These are phyloP conservation scores for Kodamaea kakaduensis DNA, from an alignment of 805 yeast species.

Conservation along the genomic window DNA sequence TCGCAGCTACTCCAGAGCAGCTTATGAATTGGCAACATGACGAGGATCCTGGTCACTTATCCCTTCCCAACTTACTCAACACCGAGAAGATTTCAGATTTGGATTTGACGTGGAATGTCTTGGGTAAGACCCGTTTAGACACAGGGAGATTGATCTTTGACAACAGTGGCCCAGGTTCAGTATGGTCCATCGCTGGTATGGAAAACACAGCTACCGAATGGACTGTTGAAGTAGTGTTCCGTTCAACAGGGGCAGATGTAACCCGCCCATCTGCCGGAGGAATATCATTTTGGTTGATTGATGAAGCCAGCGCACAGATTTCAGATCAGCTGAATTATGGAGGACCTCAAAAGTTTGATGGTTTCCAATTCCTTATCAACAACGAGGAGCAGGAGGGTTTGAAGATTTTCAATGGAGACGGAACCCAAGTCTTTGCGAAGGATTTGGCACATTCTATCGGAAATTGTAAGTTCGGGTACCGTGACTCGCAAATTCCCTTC, in stretches of 20 bases:
- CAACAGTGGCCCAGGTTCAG: conserved; percentile 35
- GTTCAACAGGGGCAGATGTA: conserved; percentile 48
- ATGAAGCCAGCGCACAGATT: conserved; percentile 18
- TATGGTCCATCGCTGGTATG: conserved; percentile 38
- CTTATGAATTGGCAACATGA: conserved; percentile 5
- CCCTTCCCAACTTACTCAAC: conserved; percentile 35
- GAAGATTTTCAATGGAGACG: conserved; percentile 60
- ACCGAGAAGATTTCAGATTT: conserved; percentile 21
- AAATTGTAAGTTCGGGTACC: conserved; percentile 54
- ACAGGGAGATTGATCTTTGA: conserved; percentile 49
- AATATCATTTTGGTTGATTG: conserved; percentile 53
- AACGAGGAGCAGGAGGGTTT: conserved; percentile 47
- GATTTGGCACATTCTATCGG: conserved; percentile 42
- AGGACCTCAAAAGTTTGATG: conserved; percentile 53
- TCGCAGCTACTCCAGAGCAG: conserved; percentile 3
- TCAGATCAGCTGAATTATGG: conserved; percentile 43
- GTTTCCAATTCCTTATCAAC: conserved; percentile 60
- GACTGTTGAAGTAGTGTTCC: conserved; percentile 59
- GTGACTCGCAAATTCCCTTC: conserved; percentile 67
- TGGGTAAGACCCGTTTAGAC: conserved; percentile 31
- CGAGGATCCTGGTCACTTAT: conserved; percentile 20
- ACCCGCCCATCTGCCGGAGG: conserved; percentile 39
- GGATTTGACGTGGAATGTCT: conserved; percentile 25
- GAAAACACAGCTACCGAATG: conserved; percentile 35
- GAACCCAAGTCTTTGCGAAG: conserved; percentile 34